Percentiles rank a stretch among this genome's conserved stretches.
These are phyloP conservation scores for Dioscorea cayenensis DNA, from an alignment of 116 monocot species.

Conservation along the genomic window DNA sequence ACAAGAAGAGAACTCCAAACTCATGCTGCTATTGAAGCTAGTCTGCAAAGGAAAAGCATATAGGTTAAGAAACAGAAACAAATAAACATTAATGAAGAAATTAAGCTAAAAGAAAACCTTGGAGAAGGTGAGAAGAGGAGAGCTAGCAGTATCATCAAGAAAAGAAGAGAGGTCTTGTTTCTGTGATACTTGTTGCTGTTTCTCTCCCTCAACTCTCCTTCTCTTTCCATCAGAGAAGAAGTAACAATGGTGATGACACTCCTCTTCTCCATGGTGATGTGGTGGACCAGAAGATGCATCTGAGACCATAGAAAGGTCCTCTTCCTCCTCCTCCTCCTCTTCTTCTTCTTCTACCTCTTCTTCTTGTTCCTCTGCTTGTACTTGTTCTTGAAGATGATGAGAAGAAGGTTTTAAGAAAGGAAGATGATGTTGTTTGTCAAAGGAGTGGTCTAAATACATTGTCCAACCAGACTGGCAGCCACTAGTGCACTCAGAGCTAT, in stretches of 20 bases:
- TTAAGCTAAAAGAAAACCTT: conserved; percentile 12
- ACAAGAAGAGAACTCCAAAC: conserved; percentile 42
- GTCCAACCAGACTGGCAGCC: conserved; percentile 97
- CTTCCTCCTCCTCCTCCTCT: conserved; percentile 48
- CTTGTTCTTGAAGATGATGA: no score
- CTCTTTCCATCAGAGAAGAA: conserved; percentile 28
- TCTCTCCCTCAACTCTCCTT: conserved; percentile 29
- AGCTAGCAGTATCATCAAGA: conserved; percentile 84
- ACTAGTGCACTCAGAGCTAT: conserved; percentile 71
- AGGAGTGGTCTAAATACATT: conserved; percentile 62
- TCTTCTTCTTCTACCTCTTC: conserved; percentile 9
- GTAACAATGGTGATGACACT: conserved; percentile 4
- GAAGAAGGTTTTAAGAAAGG: conserved; percentile 1
- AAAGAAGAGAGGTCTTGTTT: conserved; percentile 14
- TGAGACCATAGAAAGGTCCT: conserved; percentile 83
- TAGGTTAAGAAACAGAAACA: background rate
- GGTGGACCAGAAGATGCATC: conserved; percentile 94
- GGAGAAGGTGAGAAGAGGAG: conserved; percentile 44
- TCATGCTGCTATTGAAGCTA: background rate
- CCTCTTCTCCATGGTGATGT: conserved; percentile 35
- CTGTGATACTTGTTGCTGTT: conserved; percentile 8
- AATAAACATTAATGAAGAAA: background rate
- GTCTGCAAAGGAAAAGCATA: conserved; percentile 13
- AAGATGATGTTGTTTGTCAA: conserved; percentile 9
- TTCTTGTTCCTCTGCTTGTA: background rate